Conservation (phyloP, 176 grass and related monocot species). For the Zoysia pacifica region DNA sequence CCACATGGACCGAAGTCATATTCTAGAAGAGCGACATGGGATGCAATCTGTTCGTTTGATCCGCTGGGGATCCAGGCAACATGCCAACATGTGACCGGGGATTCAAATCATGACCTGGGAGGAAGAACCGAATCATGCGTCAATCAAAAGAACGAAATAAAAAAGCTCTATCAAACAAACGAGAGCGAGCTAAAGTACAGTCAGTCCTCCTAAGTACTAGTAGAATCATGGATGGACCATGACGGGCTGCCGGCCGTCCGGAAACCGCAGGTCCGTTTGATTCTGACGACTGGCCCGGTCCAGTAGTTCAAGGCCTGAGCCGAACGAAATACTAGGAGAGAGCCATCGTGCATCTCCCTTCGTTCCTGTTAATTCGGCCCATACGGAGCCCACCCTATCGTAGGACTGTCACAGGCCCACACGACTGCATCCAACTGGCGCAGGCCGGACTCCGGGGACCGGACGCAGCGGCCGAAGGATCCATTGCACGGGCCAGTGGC, state of each 20-base stretch:
- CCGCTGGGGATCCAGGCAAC: neutral
- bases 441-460: no score
- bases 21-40: neutral
- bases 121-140: neutral
- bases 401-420: neutral
- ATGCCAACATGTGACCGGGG: neutral
- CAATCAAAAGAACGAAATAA: neutral
- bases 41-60: neutral
- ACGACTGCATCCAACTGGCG: no score
- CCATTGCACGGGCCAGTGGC: neutral
- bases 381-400: neutral
- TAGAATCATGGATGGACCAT: neutral
- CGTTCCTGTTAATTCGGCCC: neutral
- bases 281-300: neutral
- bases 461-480: neutral
- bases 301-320: neutral
- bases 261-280: neutral
- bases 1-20: neutral
- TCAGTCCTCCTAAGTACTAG: no score
- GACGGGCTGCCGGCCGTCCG: neutral
- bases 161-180: neutral
- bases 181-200: neutral
- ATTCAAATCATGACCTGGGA: neutral
- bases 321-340: no score
- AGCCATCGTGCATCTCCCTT: no score